Evolutionary conservation across 345 rosid species (phyloP).

Genomic region (Acer saccharum): DNA sequence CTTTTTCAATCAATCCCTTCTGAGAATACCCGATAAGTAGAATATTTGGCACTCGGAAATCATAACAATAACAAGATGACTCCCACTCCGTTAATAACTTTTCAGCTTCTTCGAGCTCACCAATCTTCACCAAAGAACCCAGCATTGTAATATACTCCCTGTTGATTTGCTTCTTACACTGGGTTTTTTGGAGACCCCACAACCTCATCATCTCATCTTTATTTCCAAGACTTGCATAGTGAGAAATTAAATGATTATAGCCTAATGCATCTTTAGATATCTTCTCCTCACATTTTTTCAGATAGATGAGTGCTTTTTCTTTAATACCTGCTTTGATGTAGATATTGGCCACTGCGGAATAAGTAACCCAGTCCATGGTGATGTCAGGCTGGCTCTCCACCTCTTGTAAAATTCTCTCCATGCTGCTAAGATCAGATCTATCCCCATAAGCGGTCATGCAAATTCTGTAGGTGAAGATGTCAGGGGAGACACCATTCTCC

Average conservation of each 20-base stretch:
- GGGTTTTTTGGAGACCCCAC: constrained; percentile 40
- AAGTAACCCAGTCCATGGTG: constrained; percentile 49
- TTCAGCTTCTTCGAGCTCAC: constrained; percentile 42
- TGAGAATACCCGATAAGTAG: constrained; percentile 42
- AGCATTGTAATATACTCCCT: constrained; percentile 43
- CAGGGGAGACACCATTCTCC: constrained; percentile 37
- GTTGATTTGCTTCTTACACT: constrained; percentile 37
- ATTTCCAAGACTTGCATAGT: constrained; percentile 44
- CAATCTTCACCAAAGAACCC: constrained; percentile 40
- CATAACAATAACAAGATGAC: constrained; percentile 32
- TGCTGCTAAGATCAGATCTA: constrained; percentile 31
- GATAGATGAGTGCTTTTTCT: constrained; percentile 35
- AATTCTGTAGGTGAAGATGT: constrained; percentile 45
- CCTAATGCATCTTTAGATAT: constrained; percentile 35
- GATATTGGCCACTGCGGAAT: constrained; percentile 33
- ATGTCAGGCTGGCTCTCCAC: constrained; percentile 33
- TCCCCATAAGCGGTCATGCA: constrained; percentile 42
- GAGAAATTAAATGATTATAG: constrained; percentile 42
- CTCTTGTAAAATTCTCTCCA: constrained; percentile 43
- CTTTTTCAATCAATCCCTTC: constrained; percentile 42
- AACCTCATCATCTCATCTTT: constrained; percentile 44
- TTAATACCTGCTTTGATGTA: constrained; percentile 39
- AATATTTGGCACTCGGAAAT: constrained; percentile 50
- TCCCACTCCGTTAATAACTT: constrained; percentile 46
- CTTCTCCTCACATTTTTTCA: constrained; percentile 43